Percentiles rank a stretch among this genome's conserved stretches.
phyloP scores from a whole-genome alignment of 2,329 filamentous ascomycete species.

The Trichoderma sp. region DNA sequence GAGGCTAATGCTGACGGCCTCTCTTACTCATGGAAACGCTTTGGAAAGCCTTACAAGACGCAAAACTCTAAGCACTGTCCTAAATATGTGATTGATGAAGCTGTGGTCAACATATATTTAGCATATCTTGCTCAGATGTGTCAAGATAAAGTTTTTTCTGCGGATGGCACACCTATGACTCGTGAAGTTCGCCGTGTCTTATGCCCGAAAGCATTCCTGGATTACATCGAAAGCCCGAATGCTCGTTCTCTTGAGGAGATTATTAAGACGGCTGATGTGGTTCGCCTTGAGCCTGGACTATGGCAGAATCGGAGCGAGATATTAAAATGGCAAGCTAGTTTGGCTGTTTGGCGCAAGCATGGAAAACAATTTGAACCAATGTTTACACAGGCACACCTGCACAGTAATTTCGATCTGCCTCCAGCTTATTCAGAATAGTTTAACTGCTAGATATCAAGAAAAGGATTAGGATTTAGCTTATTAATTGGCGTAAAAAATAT shows the following conservation, averaged over 20 bases:
- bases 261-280: not conserved
- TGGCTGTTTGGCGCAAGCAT: not conserved
- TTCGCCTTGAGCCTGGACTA: not conserved
- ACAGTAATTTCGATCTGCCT: not conserved
- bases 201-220: not conserved
- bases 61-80: not conserved
- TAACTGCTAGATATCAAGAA: too few relatives aligned
- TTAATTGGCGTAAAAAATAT: too few relatives aligned
- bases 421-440: not conserved
- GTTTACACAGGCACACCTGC: not conserved
- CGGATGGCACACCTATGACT: not conserved
- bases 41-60: not conserved
- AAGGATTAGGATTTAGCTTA: too few relatives aligned
- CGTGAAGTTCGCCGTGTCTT: not conserved
- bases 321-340: not conserved
- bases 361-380: not conserved
- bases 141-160: not conserved
- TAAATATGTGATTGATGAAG: not conserved
- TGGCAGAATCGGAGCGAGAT: not conserved
- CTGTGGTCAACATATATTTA: not conserved
- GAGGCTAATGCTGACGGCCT: not conserved
- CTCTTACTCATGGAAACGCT: not conserved
- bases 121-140: not conserved
- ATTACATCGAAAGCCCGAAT: not conserved
- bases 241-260: not conserved